phyloP scores from a whole-genome alignment of 768 basidiomycete genomes.

The Trametes gibbosa region DNA sequence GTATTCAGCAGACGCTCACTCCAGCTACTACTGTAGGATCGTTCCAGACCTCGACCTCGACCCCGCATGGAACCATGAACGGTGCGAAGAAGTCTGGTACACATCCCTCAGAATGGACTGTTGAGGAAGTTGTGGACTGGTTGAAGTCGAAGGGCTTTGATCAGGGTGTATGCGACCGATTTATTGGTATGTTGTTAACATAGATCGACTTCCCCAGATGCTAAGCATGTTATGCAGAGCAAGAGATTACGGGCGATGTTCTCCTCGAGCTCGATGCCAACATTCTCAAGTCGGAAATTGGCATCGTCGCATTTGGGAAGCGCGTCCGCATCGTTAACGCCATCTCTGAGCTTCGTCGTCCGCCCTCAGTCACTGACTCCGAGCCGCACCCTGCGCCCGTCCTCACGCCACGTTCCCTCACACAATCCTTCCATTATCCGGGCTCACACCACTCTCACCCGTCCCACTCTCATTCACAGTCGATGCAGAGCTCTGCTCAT shows the following conservation, averaged over 20 bases:
- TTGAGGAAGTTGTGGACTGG: constrained; percentile 92
- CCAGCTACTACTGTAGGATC: constrained; percentile 24
- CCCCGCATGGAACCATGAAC: neutral
- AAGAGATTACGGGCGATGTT: constrained; percentile 98
- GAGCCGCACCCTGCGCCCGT: constrained; percentile 30
- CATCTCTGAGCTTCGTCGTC: constrained; percentile 80
- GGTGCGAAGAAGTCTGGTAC: constrained; percentile 33
- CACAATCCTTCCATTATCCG: constrained; percentile 26
- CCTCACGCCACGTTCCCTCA: constrained; percentile 22
- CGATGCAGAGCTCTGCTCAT: constrained; percentile 37
- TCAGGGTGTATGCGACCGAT: constrained; percentile 76
- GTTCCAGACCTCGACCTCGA: constrained; percentile 11
- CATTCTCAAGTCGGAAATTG: constrained; percentile 90
- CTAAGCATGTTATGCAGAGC: constrained; percentile 52
- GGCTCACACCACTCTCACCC: constrained; percentile 28
- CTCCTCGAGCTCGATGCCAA: constrained; percentile 91
- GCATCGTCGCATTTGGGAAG: constrained; percentile 92
- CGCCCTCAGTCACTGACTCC: constrained; percentile 59
- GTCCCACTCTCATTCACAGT: constrained; percentile 34
- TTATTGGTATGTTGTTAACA: constrained; percentile 60
- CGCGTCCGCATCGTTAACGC: constrained; percentile 91
- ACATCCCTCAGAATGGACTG: constrained; percentile 73
- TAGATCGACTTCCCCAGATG: neutral
- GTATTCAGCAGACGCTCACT: constrained; percentile 27
- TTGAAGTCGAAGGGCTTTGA: constrained; percentile 82